A percentile compares a stretch with the other conserved stretches of the same genome.
Conservation (phyloP, 163 green algal genomes). For the Volvox carteri region DNA sequence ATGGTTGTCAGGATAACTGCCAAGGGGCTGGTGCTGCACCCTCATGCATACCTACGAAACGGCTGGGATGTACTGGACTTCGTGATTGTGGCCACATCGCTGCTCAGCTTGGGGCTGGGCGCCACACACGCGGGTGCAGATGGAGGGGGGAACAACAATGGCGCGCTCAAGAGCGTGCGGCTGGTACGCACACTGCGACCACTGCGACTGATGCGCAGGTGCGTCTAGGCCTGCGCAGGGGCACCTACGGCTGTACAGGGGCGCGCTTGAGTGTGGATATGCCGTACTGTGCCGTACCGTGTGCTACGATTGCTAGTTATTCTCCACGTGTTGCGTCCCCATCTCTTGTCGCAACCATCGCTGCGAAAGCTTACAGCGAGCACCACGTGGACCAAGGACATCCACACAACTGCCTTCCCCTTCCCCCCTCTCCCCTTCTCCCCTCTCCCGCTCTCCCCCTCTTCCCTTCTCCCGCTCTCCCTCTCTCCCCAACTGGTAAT, state of each 20-base stretch:
- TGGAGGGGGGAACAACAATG: background rate
- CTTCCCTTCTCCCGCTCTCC: background rate
- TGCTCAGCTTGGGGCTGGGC: conserved; percentile 32
- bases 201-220: conserved; percentile 64
- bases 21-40: conserved; percentile 55
- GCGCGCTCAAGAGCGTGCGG: conserved; percentile 6
- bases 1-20: conserved; percentile 37
- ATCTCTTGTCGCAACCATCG: too few relatives aligned
- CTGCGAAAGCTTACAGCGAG: too few relatives aligned
- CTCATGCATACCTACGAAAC: conserved; percentile 63
- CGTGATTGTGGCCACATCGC: conserved; percentile 59
- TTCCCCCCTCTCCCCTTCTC: background rate
- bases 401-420: background rate
- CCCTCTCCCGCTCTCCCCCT: background rate
- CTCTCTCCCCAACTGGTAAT: too few relatives aligned
- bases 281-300: too few relatives aligned
- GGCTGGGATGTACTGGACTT: conserved; percentile 75
- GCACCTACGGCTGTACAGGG: too few relatives aligned
- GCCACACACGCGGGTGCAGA: background rate
- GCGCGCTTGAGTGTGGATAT: too few relatives aligned
- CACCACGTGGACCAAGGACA: too few relatives aligned
- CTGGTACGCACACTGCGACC: conserved; percentile 66
- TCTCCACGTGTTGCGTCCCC: too few relatives aligned
- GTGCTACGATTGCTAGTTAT: too few relatives aligned
- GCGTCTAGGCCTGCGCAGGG: too few relatives aligned